These are phyloP conservation scores for Microcyclospora pomicola DNA, from an alignment of 2,329 filamentous ascomycete genomes.

Conservation along the genomic window DNA sequence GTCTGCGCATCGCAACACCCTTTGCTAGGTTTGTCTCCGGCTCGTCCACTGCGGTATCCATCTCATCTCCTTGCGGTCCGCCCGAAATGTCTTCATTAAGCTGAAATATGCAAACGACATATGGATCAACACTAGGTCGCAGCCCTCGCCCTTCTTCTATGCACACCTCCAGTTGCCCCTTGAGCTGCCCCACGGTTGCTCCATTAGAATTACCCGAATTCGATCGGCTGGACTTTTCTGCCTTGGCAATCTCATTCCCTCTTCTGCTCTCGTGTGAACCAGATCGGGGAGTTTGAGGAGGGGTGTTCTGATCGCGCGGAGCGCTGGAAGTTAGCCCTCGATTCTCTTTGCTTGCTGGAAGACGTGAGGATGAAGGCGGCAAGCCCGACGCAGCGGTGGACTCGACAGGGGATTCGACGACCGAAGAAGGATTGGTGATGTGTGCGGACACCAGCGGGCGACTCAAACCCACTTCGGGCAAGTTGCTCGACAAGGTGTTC, in stretches of 20 bases:
- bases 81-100: conserved; percentile 91
- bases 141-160: conserved; percentile 76
- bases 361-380: conserved; percentile 32
- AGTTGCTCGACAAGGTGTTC: conserved; percentile 36
- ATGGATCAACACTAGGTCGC: conserved; percentile 72
- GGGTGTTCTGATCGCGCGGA: conserved; percentile 68
- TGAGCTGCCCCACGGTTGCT: conserved; percentile 56
- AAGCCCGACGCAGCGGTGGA: conserved; percentile 35
- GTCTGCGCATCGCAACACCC: conserved; percentile 38
- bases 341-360: conserved; percentile 50
- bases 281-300: conserved; percentile 77
- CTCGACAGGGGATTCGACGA: conserved; percentile 35
- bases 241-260: conserved; percentile 25
- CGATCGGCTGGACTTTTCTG: conserved; percentile 20
- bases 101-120: conserved; percentile 93
- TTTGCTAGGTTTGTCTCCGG: conserved; percentile 44
- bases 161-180: conserved; percentile 80
- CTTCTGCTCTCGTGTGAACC: conserved; percentile 51
- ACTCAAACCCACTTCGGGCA: conserved; percentile 38
- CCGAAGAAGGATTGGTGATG: conserved; percentile 53
- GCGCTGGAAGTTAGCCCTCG: conserved; percentile 69
- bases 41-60: conserved; percentile 26
- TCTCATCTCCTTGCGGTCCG: conserved; percentile 51
- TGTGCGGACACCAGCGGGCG: conserved; percentile 38
- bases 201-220: conserved; percentile 17